Base-by-base conservation (phyloP, 1,139 yeast genomes). In the Kazachstania sp. region DNA sequence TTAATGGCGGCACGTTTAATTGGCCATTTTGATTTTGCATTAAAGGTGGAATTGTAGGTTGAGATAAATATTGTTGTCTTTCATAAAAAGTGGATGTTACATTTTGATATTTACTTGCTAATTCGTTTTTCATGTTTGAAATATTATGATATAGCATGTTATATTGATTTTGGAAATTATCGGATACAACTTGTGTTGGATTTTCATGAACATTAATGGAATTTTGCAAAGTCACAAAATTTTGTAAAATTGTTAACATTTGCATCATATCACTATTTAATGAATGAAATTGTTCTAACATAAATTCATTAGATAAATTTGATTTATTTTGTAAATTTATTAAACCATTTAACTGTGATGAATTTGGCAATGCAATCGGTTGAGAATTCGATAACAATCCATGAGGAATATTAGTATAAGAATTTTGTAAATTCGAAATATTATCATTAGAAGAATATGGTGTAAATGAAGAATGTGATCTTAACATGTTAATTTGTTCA, bases 321-420 rank as follows among this genome's bases (percentile, higher is more conserved):
- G 31, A 16, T 6, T 7, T 26, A 12, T 11, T 20, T n/a, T 39
- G 42, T 19, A 37, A 11, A 30, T 18, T 18, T 13, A n/a, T 12
- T 16, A 20, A 30, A 4, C 31, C 47, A 13, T 51, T 57, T 7
- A 43, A 45, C 16, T 46, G 44, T 28, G 42, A 46, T 19, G 23
- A n/a, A 30, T 37, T 12, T 9, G 35, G 18, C 6, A 20, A n/a
- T 39, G 46, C 5, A 20, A 16, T n/a, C 15, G 23, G 18, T 32
- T 42, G 39, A 20, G 30, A 13, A 37, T 35, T 30, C 16, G 38
- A 13, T 9, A 32, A 7, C 15, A 40, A 13, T 3, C 28, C 37
- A 19, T 31, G 43, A 6, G 23, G 43, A 12, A 19, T 26, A 30
- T 18, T 32, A 18, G 29, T 16, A 15, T 41, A 45, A 23, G 37